Conservation (phyloP, 371 early-diverging fungal species). For the Fennellomyces sp. region DNA sequence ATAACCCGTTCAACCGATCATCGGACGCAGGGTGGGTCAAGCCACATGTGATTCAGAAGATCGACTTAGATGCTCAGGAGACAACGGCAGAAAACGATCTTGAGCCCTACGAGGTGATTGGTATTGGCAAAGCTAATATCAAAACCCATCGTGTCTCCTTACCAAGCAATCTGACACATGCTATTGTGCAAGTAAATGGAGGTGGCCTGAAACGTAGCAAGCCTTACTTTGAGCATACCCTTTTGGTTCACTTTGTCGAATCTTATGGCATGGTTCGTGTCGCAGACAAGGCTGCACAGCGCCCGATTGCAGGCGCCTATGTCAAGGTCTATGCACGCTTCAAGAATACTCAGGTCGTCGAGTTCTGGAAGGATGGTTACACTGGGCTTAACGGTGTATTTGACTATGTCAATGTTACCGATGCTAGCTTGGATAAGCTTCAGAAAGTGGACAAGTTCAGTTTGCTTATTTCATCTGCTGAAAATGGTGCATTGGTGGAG, state of each 20-base stretch:
- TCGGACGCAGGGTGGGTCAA: slow-evolving; percentile 24
- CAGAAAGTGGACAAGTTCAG: slow-evolving; percentile 36
- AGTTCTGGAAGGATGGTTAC: slow-evolving; percentile 70
- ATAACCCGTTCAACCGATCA: slow-evolving; percentile 34
- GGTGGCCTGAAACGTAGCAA: slow-evolving; percentile 30
- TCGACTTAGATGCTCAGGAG: neutral
- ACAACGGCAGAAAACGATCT: slow-evolving; percentile 6
- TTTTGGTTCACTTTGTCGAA: slow-evolving; percentile 51
- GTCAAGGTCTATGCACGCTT: slow-evolving; percentile 62
- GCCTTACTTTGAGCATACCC: slow-evolving; percentile 48
- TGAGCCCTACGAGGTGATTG: slow-evolving; percentile 44
- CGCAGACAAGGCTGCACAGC: slow-evolving; percentile 24
- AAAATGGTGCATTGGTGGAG: slow-evolving; percentile 43
- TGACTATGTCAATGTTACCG: slow-evolving; percentile 58
- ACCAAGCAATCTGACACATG: slow-evolving; percentile 13
- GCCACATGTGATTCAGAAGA: slow-evolving; percentile 20
- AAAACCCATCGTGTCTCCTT: neutral
- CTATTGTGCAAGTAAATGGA: slow-evolving; percentile 34
- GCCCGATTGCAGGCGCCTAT: slow-evolving; percentile 57
- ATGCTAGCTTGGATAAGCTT: slow-evolving; percentile 31
- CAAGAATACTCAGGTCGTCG: slow-evolving; percentile 25
- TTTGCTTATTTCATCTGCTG: slow-evolving; percentile 27
- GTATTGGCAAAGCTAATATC: slow-evolving; percentile 14
- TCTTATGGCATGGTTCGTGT: slow-evolving; percentile 54
- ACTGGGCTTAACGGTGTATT: slow-evolving; percentile 64